Conservation (phyloP, 176 grass and related monocot species). For the Elymus sibiricus region DNA sequence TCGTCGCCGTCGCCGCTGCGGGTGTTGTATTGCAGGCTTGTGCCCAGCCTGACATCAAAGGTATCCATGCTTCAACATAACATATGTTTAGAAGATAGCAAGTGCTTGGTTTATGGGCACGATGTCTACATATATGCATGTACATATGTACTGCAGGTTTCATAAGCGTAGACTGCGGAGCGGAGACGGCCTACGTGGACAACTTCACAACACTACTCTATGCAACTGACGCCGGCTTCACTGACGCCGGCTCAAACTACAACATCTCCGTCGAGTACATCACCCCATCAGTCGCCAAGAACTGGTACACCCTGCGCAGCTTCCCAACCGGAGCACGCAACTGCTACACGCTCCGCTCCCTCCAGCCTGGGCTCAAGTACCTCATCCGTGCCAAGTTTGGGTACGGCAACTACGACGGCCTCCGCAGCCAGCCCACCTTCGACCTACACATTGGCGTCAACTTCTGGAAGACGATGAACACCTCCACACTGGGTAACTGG, state of each 20-base stretch:
- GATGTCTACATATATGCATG: too few relatives aligned
- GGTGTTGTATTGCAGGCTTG: constrained; percentile 4
- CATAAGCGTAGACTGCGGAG: constrained; percentile 57
- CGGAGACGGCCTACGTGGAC: constrained; percentile 12
- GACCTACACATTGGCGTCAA: constrained; percentile 60
- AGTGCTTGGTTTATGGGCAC: too few relatives aligned
- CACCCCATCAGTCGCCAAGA: neutral
- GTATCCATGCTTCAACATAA: neutral
- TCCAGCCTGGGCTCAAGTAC: constrained; percentile 34
- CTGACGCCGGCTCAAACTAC: constrained; percentile 28
- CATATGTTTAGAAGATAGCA: too few relatives aligned
- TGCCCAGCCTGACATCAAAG: constrained; percentile 25
- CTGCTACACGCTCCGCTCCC: constrained; percentile 47
- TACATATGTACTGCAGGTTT: constrained; percentile 19
- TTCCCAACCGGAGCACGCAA: constrained; percentile 36
- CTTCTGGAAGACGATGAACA: constrained; percentile 38
- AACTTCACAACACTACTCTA: neutral
- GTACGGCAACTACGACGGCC: constrained; percentile 54
- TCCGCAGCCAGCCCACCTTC: constrained; percentile 24
- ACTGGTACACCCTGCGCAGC: constrained; percentile 37
- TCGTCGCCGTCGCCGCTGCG: neutral
- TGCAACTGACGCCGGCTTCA: constrained; percentile 34
- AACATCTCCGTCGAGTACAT: constrained; percentile 31
- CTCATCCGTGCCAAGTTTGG: constrained; percentile 29
- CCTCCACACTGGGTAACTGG: neutral